Evolutionary conservation across 2,329 filamentous ascomycete genomes (phyloP).

Genomic region (Arthrobotrys entomopaga): DNA sequence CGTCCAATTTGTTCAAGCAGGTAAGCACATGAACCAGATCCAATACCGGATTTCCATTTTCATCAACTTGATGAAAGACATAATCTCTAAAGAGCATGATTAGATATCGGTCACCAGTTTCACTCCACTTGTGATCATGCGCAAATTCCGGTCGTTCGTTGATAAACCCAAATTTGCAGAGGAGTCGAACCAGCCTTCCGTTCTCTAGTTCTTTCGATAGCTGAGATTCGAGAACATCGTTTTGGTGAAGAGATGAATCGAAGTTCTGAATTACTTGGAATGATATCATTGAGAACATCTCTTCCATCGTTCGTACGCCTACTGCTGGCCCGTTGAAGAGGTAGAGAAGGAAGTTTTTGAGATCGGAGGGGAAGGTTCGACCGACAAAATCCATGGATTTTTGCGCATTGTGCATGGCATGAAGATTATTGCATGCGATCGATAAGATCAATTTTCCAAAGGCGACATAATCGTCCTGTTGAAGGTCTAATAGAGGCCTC

Average conservation of each 20-base stretch:
- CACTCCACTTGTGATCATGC: conserved; percentile 81
- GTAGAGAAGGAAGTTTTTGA: conserved; percentile 84
- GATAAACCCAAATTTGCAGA: conserved; percentile 85
- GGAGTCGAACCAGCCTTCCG: conserved; percentile 79
- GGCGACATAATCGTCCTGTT: conserved; percentile 85
- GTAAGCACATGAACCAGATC: conserved; percentile 88
- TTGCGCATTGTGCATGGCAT: conserved; percentile 71
- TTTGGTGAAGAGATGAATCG: conserved; percentile 80
- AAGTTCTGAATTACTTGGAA: conserved; percentile 78
- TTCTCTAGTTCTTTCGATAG: conserved; percentile 88
- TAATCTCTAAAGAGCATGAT: conserved; percentile 96
- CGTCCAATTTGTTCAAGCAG: conserved; percentile 91
- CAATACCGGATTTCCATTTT: conserved; percentile 81
- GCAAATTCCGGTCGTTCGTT: conserved; percentile 90
- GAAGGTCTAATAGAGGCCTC: conserved; percentile 76
- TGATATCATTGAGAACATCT: conserved; percentile 81
- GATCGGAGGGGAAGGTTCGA: conserved; percentile 78
- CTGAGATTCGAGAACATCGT: conserved; percentile 78
- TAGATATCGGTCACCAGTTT: conserved; percentile 90
- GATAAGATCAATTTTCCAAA: conserved; percentile 87
- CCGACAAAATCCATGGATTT: conserved; percentile 80
- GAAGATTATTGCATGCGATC: conserved; percentile 75
- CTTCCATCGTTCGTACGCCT: conserved; percentile 77
- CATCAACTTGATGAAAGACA: conserved; percentile 94
- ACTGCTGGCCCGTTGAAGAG: conserved; percentile 74